A percentile compares a stretch with the other conserved stretches of the same genome.
phyloP scores from a whole-genome alignment of 331 rosid species.

The Rosa hybrid region DNA sequence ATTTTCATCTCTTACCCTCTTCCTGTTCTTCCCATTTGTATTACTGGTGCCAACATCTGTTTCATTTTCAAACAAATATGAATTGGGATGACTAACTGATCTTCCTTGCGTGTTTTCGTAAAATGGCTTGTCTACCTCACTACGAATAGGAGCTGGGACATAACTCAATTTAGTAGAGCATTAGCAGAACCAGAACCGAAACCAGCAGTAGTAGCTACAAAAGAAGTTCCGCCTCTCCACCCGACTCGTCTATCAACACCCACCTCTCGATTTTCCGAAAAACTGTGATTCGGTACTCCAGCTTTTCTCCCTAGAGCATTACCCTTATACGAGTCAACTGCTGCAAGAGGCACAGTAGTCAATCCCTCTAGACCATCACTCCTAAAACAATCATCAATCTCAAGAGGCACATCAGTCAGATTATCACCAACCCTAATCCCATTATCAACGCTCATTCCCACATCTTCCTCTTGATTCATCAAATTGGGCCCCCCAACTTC shows the following conservation, averaged over 20 bases:
- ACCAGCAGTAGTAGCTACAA: neutral
- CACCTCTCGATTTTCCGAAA: neutral
- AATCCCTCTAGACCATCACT: neutral
- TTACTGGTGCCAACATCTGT: slow-evolving; percentile 9
- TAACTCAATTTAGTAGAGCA: slow-evolving; percentile 9
- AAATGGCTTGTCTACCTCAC: neutral
- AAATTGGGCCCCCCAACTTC: neutral
- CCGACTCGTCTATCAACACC: neutral
- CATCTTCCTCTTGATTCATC: slow-evolving; percentile 5
- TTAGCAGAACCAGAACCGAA: slow-evolving; percentile 12
- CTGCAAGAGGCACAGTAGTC: slow-evolving; percentile 2
- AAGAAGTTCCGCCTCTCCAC: slow-evolving; percentile 8
- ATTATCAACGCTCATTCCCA: slow-evolving; percentile 5
- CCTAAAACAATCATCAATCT: neutral
- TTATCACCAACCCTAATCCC: slow-evolving; percentile 10
- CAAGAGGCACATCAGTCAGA: slow-evolving; percentile 9
- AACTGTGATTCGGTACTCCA: neutral
- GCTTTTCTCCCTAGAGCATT: neutral
- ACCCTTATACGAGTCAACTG: neutral
- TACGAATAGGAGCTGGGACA: slow-evolving; percentile 7
- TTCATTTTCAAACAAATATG: slow-evolving; percentile 11
- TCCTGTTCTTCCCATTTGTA: neutral
- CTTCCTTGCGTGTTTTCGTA: neutral
- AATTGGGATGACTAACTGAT: neutral
- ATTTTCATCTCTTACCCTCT: slow-evolving; percentile 16